Evolutionary conservation across 2,329 filamentous ascomycete species (phyloP).

Genomic region (Blumeria graminis): DNA sequence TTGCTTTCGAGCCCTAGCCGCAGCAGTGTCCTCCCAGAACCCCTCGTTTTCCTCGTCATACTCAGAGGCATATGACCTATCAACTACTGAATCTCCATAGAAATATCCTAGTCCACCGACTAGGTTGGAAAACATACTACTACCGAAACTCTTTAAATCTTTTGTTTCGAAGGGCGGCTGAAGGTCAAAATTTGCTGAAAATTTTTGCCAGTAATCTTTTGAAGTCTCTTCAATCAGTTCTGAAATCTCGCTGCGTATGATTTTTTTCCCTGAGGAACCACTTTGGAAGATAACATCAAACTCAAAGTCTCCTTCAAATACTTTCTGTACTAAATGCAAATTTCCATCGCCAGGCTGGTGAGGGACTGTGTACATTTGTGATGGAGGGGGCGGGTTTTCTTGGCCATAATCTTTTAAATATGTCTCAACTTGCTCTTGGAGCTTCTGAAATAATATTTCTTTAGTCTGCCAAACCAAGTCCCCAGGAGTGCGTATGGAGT

Average conservation of each 20-base stretch:
- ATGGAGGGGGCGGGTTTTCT: constrained; percentile 53
- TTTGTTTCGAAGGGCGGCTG: constrained; percentile 50
- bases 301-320: constrained; percentile 73
- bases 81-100: constrained; percentile 66
- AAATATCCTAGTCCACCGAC: constrained; percentile 92
- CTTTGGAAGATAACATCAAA: constrained; percentile 87
- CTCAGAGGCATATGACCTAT: constrained; percentile 73
- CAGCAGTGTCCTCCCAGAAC: constrained; percentile 81
- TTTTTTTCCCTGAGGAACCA: constrained; percentile 32
- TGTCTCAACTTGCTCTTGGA: constrained; percentile 39
- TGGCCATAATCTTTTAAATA: constrained; percentile 32
- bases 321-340: constrained; percentile 70
- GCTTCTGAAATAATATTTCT: constrained; percentile 34
- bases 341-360: constrained; percentile 52
- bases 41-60: constrained; percentile 90
- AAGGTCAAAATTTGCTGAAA: constrained; percentile 45
- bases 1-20: constrained; percentile 43
- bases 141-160: constrained; percentile 57
- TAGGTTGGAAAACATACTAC: constrained; percentile 82
- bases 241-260: constrained; percentile 39
- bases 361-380: constrained; percentile 58
- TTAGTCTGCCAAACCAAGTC: constrained; percentile 70
- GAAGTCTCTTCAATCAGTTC: constrained; percentile 42
- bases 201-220: constrained; percentile 48
- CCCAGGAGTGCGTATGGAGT: constrained; percentile 40